Base-by-base conservation (phyloP, 768 basidiomycete genomes). In the Russula compacta region DNA sequence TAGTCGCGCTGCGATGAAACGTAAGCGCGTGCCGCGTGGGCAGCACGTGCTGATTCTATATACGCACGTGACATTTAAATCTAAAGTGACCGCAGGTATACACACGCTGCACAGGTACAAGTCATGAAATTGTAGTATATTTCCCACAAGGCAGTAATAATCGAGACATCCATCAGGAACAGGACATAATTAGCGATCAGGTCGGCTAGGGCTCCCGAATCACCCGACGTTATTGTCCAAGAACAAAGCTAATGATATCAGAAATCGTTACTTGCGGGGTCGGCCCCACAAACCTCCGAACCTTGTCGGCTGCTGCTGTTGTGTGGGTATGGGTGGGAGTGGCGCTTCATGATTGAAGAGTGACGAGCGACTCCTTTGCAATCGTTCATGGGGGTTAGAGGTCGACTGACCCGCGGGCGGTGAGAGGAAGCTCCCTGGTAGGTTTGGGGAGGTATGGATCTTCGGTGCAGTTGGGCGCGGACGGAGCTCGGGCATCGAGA, bases 401-500 rank as follows among this genome's bases (percentile, higher is more conserved):
- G 24, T 9, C 5, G 56, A 21, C 24, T 8, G 40, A 32, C 12
- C 11, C 11, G 3, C 10, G 17, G 43, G n/a, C 2, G 53, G 33
- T 8, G 47, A 0, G 15, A 38, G 29, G 17, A 36, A 0, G 2
- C 5, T n/a, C 17, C 24, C 39, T 2, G 36, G 42, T 8, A 6
- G 6, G 21, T 15, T 38, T 15, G 43, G 39, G 6, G 54, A 35
- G 2, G 42, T 15, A 6, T 17, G 56, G 12, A 68, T 42, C 56
- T 73, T 70, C n/a, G 71, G 67, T 42, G 64, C 63, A 4, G 57
- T 59, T 35, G 76, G 68, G 61, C 77, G 80, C 3, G 87, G 87
- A 67, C 81, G 80, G 15, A 93, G 79, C 69, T 93, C 90, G 0
- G 89, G 90, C 83, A 93, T 92, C 14, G 85, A 77, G 51, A 93